These are phyloP conservation scores for Rubroshorea leprosula DNA, from an alignment of 345 rosid genomes.

Conservation along the genomic window DNA sequence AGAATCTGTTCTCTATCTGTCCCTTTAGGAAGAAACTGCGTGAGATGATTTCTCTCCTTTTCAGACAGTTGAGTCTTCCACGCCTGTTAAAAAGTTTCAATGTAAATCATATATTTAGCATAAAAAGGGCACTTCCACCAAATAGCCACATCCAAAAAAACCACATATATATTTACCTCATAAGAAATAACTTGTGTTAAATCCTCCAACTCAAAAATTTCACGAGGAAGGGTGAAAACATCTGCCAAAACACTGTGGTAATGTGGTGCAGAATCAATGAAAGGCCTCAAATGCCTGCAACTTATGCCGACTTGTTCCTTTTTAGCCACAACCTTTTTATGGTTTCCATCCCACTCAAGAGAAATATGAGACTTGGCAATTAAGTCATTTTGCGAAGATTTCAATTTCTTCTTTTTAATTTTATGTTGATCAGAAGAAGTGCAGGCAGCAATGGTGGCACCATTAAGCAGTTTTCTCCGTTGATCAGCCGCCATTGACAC, in stretches of 20 bases:
- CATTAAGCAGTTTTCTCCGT: conserved; percentile 65
- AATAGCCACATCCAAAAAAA: neutral
- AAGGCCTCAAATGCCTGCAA: conserved; percentile 58
- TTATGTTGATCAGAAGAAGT: conserved; percentile 51
- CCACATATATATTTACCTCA: conserved; percentile 43
- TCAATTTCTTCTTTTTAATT: conserved; percentile 58
- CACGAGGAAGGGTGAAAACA: conserved; percentile 56
- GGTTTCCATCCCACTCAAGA: conserved; percentile 76
- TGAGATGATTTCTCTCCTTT: conserved; percentile 56
- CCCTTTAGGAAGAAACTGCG: conserved; percentile 79
- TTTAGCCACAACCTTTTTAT: conserved; percentile 64
- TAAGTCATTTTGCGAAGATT: conserved; percentile 35
- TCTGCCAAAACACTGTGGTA: conserved; percentile 48
- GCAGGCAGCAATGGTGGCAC: conserved; percentile 47
- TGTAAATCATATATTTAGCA: conserved; percentile 9
- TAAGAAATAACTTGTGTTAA: conserved; percentile 60
- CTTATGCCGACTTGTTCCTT: conserved; percentile 79
- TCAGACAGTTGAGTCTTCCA: conserved; percentile 72
- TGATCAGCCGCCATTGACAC: conserved; percentile 81
- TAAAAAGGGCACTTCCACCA: conserved; percentile 14
- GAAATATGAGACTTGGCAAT: conserved; percentile 58
- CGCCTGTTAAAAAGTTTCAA: conserved; percentile 34
- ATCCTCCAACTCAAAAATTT: conserved; percentile 65
- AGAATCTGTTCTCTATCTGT: conserved; percentile 47
- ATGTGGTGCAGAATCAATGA: conserved; percentile 35